Percentiles rank a stretch among this genome's conserved stretches.
Evolutionary conservation across 345 rosid genomes (phyloP).

Genomic region (Cochlearia excelsa): DNA sequence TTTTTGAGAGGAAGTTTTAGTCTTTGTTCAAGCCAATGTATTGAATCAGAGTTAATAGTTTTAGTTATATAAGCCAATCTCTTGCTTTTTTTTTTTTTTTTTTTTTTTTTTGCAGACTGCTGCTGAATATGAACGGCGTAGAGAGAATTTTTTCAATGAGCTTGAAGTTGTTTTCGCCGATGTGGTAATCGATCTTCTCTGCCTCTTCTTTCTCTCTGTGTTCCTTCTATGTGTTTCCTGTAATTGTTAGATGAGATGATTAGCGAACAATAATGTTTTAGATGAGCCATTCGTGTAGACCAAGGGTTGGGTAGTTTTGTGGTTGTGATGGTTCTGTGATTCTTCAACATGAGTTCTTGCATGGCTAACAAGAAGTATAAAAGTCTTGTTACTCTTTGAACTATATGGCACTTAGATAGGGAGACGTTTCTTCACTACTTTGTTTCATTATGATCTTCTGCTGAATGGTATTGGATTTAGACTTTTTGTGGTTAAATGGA

Average conservation of each 20-base stretch:
- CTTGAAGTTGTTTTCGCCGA: constrained; percentile 91
- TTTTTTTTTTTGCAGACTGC: constrained; percentile 57
- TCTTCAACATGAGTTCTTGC: constrained; percentile 29
- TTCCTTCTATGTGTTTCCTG: no score
- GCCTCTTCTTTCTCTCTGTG: background rate
- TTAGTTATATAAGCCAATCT: no score
- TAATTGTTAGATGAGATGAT: constrained; percentile 3
- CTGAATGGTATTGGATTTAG: constrained; percentile 1
- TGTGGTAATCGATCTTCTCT: constrained; percentile 57
- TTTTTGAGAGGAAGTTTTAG: background rate
- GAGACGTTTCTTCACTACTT: background rate
- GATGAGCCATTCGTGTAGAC: constrained; percentile 20
- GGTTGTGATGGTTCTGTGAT: constrained; percentile 25
- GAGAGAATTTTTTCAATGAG: constrained; percentile 92
- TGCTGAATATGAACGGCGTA: constrained; percentile 88
- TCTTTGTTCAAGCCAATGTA: background rate
- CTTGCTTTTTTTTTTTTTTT: background rate
- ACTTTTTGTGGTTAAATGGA: background rate
- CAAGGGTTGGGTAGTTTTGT: constrained; percentile 27
- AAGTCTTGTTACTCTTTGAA: background rate
- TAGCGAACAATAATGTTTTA: background rate
- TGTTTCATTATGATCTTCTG: constrained; percentile 1
- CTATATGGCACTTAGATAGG: background rate
- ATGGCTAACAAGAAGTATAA: constrained; percentile 13
- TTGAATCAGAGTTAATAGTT: background rate